Evolutionary conservation across 306 rosid species (phyloP).

Genomic region (Myrica gale): DNA sequence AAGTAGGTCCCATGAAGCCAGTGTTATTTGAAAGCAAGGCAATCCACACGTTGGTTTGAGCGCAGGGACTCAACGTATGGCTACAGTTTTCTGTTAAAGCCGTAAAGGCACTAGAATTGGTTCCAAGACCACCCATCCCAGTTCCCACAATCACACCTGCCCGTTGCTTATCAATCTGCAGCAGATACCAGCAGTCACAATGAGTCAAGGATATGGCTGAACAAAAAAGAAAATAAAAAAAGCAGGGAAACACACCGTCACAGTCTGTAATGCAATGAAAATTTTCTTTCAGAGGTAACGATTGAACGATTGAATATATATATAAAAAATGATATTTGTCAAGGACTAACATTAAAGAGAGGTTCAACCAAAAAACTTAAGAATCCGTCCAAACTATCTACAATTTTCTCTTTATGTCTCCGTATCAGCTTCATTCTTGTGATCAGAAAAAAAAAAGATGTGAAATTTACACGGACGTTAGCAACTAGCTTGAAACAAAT

Average conservation of each 20-base stretch:
- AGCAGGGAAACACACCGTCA: no score
- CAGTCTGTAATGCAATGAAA: neutral
- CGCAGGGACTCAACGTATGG: slow-evolving; percentile 87
- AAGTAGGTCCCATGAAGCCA: slow-evolving; percentile 96
- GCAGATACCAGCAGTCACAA: slow-evolving; percentile 10
- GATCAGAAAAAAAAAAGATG: no score
- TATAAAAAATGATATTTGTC: neutral
- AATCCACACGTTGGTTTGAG: slow-evolving; percentile 91
- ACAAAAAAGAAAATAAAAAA: no score
- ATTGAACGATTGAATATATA: neutral
- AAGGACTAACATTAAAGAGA: no score
- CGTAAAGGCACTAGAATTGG: slow-evolving; percentile 76
- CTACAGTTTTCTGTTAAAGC: slow-evolving; percentile 83
- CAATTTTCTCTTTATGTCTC: no score
- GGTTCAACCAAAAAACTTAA: no score
- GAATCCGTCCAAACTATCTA: no score
- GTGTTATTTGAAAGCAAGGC: slow-evolving; percentile 89
- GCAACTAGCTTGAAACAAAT: neutral
- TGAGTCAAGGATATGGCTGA: neutral
- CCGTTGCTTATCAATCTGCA: slow-evolving; percentile 74
- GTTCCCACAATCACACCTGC: slow-evolving; percentile 95
- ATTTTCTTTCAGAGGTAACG: neutral
- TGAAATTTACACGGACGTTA: neutral
- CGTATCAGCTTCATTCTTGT: no score
- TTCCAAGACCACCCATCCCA: slow-evolving; percentile 92